Conservation (phyloP, 176 grass and related monocot genomes). For the Juncus inflexus region DNA sequence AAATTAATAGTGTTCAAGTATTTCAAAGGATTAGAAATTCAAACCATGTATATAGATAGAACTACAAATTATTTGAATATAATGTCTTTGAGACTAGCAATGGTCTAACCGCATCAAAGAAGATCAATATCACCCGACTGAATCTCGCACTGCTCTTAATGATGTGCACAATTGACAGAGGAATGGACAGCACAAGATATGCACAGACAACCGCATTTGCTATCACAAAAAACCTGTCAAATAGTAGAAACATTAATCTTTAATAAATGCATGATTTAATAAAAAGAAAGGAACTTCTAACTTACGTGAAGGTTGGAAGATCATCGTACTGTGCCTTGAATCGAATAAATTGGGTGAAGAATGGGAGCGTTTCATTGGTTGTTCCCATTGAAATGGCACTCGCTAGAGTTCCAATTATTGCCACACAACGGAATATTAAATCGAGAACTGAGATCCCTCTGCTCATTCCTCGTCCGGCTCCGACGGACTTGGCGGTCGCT, state of each 20-base stretch:
- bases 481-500: constrained; percentile 46
- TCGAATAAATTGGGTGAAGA: constrained; percentile 66
- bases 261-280: not conserved
- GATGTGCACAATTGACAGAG: constrained; percentile 63
- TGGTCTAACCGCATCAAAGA: constrained; percentile 42
- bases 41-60: not conserved
- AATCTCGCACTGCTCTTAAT: constrained; percentile 51
- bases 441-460: constrained; percentile 51
- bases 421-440: constrained; percentile 45
- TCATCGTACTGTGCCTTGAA: constrained; percentile 72
- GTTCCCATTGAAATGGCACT: constrained; percentile 85
- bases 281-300: not conserved
- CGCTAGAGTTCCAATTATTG: constrained; percentile 52
- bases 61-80: not conserved
- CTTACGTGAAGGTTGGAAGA: constrained; percentile 61
- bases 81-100: not conserved
- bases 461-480: constrained; percentile 10
- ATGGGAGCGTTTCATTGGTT: constrained; percentile 62
- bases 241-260: constrained; percentile 11
- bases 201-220: constrained; percentile 58
- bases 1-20: not conserved
- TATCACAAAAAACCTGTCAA: constrained; percentile 58
- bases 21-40: not conserved
- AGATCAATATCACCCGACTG: constrained; percentile 50
- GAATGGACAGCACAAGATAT: constrained; percentile 61